Evolutionary conservation across 352 stramenopile species (phyloP).

Genomic region (Globisporangium irregulare): DNA sequence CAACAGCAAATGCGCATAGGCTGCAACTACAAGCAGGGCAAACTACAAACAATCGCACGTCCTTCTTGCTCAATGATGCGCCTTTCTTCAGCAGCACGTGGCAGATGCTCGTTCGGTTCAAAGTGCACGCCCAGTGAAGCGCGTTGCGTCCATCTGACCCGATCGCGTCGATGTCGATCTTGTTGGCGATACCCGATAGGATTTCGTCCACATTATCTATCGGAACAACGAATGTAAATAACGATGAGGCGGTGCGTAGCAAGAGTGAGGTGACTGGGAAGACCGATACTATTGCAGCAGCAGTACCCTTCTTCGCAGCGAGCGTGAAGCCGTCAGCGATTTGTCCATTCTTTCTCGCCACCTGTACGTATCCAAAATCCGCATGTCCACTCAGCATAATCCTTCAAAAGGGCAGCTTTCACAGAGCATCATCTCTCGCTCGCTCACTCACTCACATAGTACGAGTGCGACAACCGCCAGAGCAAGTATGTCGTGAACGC

Average conservation of each 20-base stretch:
- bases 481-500: constrained; percentile 42
- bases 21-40: background rate
- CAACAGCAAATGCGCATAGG: background rate
- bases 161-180: constrained; percentile 69
- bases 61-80: constrained; percentile 71
- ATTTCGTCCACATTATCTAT: constrained; percentile 77
- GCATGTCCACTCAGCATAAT: background rate
- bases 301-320: constrained; percentile 58
- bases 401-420: background rate
- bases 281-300: background rate
- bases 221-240: background rate
- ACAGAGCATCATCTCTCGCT: background rate
- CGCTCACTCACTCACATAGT: constrained; percentile 46
- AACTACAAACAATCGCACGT: constrained; percentile 29
- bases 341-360: constrained; percentile 30
- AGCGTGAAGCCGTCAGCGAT: constrained; percentile 75
- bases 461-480: constrained; percentile 62
- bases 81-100: constrained; percentile 84
- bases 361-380: constrained; percentile 17
- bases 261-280: background rate
- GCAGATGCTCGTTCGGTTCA: constrained; percentile 74
- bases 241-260: background rate
- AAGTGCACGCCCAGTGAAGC: constrained; percentile 73
- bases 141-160: constrained; percentile 76
- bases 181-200: constrained; percentile 63